A percentile compares a stretch with the other conserved stretches of the same genome.
Evolutionary conservation across 805 yeast species (phyloP).

Genomic region (Zygosaccharomyces gambellarensis): DNA sequence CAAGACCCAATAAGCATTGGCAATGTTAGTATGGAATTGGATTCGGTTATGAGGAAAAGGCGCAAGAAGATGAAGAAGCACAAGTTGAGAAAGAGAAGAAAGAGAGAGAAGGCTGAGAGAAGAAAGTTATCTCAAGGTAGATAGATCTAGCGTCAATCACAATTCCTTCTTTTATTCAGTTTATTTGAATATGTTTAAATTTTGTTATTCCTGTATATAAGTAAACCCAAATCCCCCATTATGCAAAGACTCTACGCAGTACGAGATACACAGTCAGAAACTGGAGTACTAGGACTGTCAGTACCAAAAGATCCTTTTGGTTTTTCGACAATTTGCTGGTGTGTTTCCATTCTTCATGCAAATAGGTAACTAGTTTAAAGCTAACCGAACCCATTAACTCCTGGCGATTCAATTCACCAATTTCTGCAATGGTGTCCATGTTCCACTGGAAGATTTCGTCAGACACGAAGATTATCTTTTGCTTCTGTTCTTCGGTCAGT

Average conservation of each 20-base stretch:
- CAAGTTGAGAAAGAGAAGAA: slow-evolving; percentile 95
- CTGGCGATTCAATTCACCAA: slow-evolving; percentile 59
- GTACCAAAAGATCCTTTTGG: slow-evolving; percentile 11
- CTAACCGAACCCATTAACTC: slow-evolving; percentile 52
- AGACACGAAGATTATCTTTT: slow-evolving; percentile 64
- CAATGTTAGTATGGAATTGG: slow-evolving; percentile 38
- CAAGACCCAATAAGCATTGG: background rate
- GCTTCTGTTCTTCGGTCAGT: slow-evolving; percentile 67
- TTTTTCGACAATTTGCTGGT: slow-evolving; percentile 19
- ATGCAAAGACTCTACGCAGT: slow-evolving; percentile 10
- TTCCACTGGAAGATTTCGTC: slow-evolving; percentile 61
- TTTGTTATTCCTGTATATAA: background rate
- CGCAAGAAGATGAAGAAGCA: slow-evolving; percentile 96
- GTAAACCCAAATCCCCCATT: background rate
- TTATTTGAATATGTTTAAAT: background rate
- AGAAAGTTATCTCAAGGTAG: slow-evolving; percentile 53
- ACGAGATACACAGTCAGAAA: slow-evolving; percentile 9
- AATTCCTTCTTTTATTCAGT: slow-evolving; percentile 8
- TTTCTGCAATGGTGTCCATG: slow-evolving; percentile 55
- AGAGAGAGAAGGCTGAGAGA: slow-evolving; percentile 78
- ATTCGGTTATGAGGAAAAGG: slow-evolving; percentile 78
- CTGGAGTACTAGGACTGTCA: slow-evolving; percentile 8
- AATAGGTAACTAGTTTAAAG: slow-evolving; percentile 43
- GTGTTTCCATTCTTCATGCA: slow-evolving; percentile 33
- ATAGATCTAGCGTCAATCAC: slow-evolving; percentile 4